Percentiles rank a stretch among this genome's conserved stretches.
phyloP scores from a whole-genome alignment of 2,329 filamentous ascomycete species.

The Colletotrichum abscissum region DNA sequence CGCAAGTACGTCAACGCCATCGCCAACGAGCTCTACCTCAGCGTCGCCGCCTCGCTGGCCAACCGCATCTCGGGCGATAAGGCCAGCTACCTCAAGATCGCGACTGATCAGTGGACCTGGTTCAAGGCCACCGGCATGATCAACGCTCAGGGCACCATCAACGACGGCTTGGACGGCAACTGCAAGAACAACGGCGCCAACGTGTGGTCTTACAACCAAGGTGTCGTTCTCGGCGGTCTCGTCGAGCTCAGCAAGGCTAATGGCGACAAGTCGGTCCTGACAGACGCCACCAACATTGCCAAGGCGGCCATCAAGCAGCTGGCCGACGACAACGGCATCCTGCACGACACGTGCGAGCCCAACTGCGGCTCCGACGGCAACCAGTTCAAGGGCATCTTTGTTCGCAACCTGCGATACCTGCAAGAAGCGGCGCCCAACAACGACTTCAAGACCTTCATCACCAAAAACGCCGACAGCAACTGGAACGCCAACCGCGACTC shows the following conservation, averaged over 20 bases:
- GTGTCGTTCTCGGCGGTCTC: constrained; percentile 65
- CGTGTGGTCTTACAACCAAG: constrained; percentile 69
- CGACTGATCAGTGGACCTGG: constrained; percentile 64
- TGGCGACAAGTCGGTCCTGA: constrained; percentile 52
- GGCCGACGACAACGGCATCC: constrained; percentile 56
- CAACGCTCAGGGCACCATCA: constrained; percentile 61
- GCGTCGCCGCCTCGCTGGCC: constrained; percentile 63
- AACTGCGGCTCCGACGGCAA: constrained; percentile 61
- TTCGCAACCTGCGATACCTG: constrained; percentile 71
- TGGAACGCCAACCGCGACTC: constrained; percentile 69
- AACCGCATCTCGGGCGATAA: constrained; percentile 55
- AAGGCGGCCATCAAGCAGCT: constrained; percentile 61
- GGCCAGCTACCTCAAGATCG: constrained; percentile 58
- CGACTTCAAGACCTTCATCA: constrained; percentile 65
- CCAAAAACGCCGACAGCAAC: constrained; percentile 72
- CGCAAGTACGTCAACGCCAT: constrained; percentile 64
- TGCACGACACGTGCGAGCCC: constrained; percentile 61
- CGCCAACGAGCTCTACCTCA: constrained; percentile 68
- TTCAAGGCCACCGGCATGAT: constrained; percentile 63
- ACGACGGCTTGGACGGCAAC: constrained; percentile 60
- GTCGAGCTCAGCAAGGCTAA: constrained; percentile 62
- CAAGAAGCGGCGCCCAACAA: constrained; percentile 61
- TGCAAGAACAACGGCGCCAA: constrained; percentile 64
- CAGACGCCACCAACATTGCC: constrained; percentile 60
- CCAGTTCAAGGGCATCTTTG: constrained; percentile 80